A percentile compares a stretch with the other conserved stretches of the same genome.
These are phyloP conservation scores for Amoeboaphelidium protococcarum DNA, from an alignment of 371 early-diverging fungal genomes.

Conservation along the genomic window DNA sequence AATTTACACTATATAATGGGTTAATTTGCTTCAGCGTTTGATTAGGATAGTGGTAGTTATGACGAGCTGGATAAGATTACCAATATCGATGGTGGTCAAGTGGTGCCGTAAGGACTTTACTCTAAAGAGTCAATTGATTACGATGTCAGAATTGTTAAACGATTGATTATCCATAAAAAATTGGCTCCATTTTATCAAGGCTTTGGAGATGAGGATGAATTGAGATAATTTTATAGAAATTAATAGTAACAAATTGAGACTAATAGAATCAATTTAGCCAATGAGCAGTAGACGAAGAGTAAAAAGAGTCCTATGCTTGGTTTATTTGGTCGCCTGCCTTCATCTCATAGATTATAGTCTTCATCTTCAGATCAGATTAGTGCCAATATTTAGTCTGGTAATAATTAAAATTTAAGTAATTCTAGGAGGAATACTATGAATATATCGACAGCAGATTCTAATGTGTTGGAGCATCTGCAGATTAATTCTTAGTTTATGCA, in stretches of 20 bases:
- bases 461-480: too few relatives aligned
- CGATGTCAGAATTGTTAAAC: constrained; percentile 36
- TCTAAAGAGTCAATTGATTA: constrained; percentile 42
- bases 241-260: constrained; percentile 1
- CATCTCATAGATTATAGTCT: not conserved
- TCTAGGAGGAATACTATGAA: too few relatives aligned
- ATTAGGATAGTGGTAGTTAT: too few relatives aligned
- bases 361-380: not conserved
- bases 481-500: too few relatives aligned
- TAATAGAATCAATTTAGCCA: constrained; percentile 1
- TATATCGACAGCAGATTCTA: too few relatives aligned
- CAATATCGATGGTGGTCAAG: not conserved
- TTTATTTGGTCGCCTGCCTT: not conserved
- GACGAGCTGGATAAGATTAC: too few relatives aligned
- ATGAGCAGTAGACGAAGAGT: constrained; percentile 1
- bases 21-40: too few relatives aligned
- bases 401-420: too few relatives aligned
- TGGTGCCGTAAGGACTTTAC: not conserved
- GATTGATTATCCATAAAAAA: constrained; percentile 39
- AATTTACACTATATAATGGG: too few relatives aligned
- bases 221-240: constrained; percentile 6
- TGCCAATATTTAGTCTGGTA: too few relatives aligned
- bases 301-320: not conserved
- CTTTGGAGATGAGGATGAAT: constrained; percentile 13
- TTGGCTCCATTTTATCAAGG: constrained; percentile 74